A percentile compares a stretch with the other conserved stretches of the same genome.
Evolutionary conservation across 2,329 filamentous ascomycete genomes (phyloP).

Genomic region (Cercospora beticola): DNA sequence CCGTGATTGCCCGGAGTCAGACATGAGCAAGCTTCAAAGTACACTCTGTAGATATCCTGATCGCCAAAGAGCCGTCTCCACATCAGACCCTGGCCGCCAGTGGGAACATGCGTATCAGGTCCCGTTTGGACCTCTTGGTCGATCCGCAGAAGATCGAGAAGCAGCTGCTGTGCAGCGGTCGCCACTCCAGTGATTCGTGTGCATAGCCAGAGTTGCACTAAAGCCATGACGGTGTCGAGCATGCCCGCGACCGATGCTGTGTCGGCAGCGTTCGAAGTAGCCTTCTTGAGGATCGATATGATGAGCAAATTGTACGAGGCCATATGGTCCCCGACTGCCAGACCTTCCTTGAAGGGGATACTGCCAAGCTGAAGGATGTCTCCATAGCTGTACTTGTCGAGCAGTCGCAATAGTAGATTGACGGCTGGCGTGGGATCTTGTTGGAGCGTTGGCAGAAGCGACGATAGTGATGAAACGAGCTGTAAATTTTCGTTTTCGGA

Average conservation of each 20-base stretch:
- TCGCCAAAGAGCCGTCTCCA: conserved; percentile 64
- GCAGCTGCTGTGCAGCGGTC: conserved; percentile 53
- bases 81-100: conserved; percentile 52
- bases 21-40: conserved; percentile 58
- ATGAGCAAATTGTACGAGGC: conserved; percentile 56
- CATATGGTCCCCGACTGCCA: conserved; percentile 48
- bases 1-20: conserved; percentile 34
- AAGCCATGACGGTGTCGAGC: conserved; percentile 53
- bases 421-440: conserved; percentile 59
- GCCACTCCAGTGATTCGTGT: conserved; percentile 57
- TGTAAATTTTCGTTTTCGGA: conserved; percentile 33
- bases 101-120: conserved; percentile 24
- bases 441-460: conserved; percentile 54
- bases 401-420: conserved; percentile 52
- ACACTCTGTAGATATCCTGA: conserved; percentile 56
- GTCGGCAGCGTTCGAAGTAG: conserved; percentile 52
- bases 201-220: conserved; percentile 60
- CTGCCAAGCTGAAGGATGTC: conserved; percentile 43
- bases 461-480: conserved; percentile 49
- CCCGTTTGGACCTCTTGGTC: conserved; percentile 42
- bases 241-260: conserved; percentile 59
- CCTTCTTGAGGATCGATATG: conserved; percentile 58
- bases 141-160: conserved; percentile 55
- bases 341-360: conserved; percentile 54
- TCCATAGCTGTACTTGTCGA: conserved; percentile 51